A percentile compares a stretch with the other conserved stretches of the same genome.
These are phyloP conservation scores for Breynia disticha DNA, from an alignment of 441 rosid species.

Conservation along the genomic window DNA sequence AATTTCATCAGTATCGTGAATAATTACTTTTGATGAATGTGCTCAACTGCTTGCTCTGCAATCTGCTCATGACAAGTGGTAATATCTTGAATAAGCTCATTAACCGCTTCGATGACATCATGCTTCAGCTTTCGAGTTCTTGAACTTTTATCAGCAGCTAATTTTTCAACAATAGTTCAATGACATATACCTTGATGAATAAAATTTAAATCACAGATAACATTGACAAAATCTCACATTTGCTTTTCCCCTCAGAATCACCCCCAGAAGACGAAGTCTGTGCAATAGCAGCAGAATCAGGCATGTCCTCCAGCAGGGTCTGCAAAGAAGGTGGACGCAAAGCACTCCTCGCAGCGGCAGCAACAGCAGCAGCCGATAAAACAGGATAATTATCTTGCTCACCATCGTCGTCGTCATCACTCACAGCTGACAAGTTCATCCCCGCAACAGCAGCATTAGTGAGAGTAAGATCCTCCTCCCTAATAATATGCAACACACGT, in stretches of 20 bases:
- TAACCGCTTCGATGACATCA: slow-evolving; percentile 92
- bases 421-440: slow-evolving; percentile 50
- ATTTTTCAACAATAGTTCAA: slow-evolving; percentile 17
- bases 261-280: slow-evolving; percentile 77
- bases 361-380: slow-evolving; percentile 75
- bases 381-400: slow-evolving; percentile 46
- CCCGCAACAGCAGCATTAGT: slow-evolving; percentile 67
- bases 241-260: slow-evolving; percentile 97
- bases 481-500: slow-evolving; percentile 86
- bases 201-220: no score
- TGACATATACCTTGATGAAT: slow-evolving; percentile 1
- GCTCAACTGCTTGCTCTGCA: slow-evolving; percentile 98
- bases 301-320: slow-evolving; percentile 73
- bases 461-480: slow-evolving; percentile 87
- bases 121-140: slow-evolving; percentile 85
- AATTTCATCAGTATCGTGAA: no score
- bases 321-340: slow-evolving; percentile 90
- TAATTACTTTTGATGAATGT: slow-evolving; percentile 93
- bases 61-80: slow-evolving; percentile 89
- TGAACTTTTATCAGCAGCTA: slow-evolving; percentile 91
- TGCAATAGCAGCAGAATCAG: slow-evolving; percentile 54
- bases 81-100: slow-evolving; percentile 87
- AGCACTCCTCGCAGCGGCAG: slow-evolving; percentile 88
- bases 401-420: slow-evolving; percentile 37
- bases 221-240: slow-evolving; percentile 32